Conservation (phyloP, 1,139 yeast genomes). For the Entelexis sorbosivorans region DNA sequence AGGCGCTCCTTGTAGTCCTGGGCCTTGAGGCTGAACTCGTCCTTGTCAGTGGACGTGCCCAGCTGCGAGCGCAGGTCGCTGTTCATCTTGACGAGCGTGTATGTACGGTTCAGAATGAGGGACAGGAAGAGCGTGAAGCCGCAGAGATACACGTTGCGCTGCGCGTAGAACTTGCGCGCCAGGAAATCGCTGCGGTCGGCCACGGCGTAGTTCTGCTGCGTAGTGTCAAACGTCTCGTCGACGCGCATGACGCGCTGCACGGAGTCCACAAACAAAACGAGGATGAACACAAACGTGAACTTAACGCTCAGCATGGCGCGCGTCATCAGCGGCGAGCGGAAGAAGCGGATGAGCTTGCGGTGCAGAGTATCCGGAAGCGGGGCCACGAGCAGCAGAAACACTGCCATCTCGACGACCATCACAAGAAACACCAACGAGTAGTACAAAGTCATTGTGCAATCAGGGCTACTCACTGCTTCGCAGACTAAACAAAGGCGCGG, state of each 20-base stretch:
- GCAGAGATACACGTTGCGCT: constrained; percentile 91
- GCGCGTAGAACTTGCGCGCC: constrained; percentile 88
- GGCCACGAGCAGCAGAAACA: constrained; percentile 68
- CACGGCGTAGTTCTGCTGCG: constrained; percentile 25
- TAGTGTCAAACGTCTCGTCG: constrained; percentile 38
- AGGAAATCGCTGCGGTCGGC: constrained; percentile 65
- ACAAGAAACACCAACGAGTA: constrained; percentile 62
- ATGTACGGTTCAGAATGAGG: constrained; percentile 76
- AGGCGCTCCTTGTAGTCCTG: constrained; percentile 44
- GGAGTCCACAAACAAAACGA: constrained; percentile 77
- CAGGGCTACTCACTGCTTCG: not conserved
- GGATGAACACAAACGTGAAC: constrained; percentile 73
- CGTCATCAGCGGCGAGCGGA: constrained; percentile 55
- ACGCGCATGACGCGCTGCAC: constrained; percentile 73
- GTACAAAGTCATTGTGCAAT: constrained; percentile 53
- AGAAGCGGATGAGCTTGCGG: constrained; percentile 50
- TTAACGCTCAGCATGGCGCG: constrained; percentile 68
- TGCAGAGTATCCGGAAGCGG: constrained; percentile 76
- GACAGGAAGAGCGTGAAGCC: constrained; percentile 92
- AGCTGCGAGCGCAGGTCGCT: constrained; percentile 43
- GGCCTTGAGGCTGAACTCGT: constrained; percentile 33
- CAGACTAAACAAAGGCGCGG: not conserved
- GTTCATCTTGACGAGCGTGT: constrained; percentile 66
- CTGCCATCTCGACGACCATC: constrained; percentile 64
- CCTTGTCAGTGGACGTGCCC: constrained; percentile 27